phyloP scores from a whole-genome alignment of 169 alveolate genomes.

The Plasmodium fragile region DNA sequence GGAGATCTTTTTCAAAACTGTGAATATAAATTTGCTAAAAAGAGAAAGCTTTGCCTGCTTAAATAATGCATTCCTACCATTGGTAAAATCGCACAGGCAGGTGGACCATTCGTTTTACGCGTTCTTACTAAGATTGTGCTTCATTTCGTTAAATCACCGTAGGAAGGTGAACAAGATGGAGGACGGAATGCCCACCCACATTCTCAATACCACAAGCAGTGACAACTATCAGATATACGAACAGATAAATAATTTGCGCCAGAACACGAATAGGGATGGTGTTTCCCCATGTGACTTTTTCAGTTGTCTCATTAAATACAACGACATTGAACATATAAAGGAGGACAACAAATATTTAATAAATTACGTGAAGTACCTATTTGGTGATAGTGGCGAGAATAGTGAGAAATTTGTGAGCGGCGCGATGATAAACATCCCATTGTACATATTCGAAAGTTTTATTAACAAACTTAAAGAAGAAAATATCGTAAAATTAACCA shows the following conservation, averaged over 20 bases:
- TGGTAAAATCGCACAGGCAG: constrained; percentile 69
- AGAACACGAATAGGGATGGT: background rate
- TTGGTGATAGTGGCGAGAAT: constrained; percentile 5
- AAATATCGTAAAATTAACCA: constrained; percentile 36
- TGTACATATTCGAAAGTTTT: constrained; percentile 68
- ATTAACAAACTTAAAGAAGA: constrained; percentile 56
- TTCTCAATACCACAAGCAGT: background rate
- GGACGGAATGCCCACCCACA: background rate
- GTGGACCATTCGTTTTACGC: constrained; percentile 71
- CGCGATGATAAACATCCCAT: constrained; percentile 30
- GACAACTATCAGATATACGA: background rate
- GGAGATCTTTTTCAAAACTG: constrained; percentile 70
- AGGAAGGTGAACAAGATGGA: background rate
- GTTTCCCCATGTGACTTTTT: constrained; percentile 19
- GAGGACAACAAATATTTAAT: constrained; percentile 19
- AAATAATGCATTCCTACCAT: constrained; percentile 39
- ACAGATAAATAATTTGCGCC: background rate
- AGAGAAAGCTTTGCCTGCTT: constrained; percentile 23
- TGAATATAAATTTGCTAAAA: constrained; percentile 32
- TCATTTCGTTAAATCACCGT: constrained; percentile 42
- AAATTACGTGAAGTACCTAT: constrained; percentile 39
- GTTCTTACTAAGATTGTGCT: constrained; percentile 44
- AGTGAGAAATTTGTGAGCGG: background rate
- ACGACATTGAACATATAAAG: constrained; percentile 26
- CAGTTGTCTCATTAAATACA: constrained; percentile 2